Base-by-base conservation (phyloP, 495 filamentous ascomycete species). In the Aspergillus baeticus region DNA sequence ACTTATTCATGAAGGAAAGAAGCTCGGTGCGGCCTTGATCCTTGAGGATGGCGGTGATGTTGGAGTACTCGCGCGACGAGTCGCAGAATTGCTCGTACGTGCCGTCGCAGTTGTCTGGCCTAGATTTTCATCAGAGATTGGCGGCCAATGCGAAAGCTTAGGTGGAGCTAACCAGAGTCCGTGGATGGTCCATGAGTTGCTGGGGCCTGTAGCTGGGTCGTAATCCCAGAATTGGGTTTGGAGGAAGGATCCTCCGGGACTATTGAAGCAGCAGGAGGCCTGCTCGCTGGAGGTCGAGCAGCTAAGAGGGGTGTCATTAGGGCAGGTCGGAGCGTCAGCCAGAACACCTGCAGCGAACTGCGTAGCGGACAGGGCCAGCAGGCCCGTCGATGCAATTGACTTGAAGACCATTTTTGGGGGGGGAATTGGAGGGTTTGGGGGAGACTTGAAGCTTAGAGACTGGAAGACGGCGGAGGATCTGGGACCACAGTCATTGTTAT, bases 201-300 rank as follows among this genome's bases (percentile, higher is more conserved):
- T 73, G 1, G 85, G 87, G 0, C 85, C 86, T 2, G 81, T 82
- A 23, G 82, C 69, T 8, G 84, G 84, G 62, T 84, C 66, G 0
- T 81, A 79, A 62, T 93, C 89, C 89, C 89, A 96, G 76, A 94
- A 92, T 60, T 93, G 89, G 14, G 89, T 90, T 63, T 83, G 81
- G 36, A 92, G 73, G 22, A 93, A 69, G 45, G 87, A 79, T 6
- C 90, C 90, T 21, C 89, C 88, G 0, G 87, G 87, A 46, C 81
- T 71, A 54, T 91, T 87, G 69, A 87, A 90, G 75, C 90, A 94
- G 75, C 90, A 93, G 17, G 79, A 79, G 55, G 70, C 45, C 53
- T 65, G 60, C 34, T 66, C 64, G 14, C 51, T 59, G 14, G 65
- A 69, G 58, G 66, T 71, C 7, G 71, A 67, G 58, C 76, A 77